Base-by-base conservation (phyloP, 495 filamentous ascomycete species). In the Hypoxylon fuscum region DNA sequence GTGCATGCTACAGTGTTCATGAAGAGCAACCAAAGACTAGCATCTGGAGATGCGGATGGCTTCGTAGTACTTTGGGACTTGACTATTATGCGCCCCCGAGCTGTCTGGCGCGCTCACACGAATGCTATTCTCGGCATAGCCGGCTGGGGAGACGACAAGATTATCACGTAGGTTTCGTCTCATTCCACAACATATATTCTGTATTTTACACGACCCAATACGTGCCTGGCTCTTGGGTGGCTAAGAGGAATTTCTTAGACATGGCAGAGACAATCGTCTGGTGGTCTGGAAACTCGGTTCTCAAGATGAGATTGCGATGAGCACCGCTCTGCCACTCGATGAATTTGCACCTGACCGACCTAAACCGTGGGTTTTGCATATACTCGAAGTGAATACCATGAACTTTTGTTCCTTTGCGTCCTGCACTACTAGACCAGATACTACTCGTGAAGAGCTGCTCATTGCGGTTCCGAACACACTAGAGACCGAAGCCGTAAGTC, bases 341-440 rank as follows among this genome's bases (percentile, higher is more conserved):
- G 78, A 80, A 77, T 70, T 68, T 15, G 54, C 64, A n/a, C 50
- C 77, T 62, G 70, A 75, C n/a, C 70, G 80, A 12, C 80, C 78
- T 18, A 83, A 90, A 69, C 95, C 95, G 12, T 96, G 92, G 92
- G 75, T 98, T 3, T 75, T 97, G 29, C 85, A 96, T 78, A 84
- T 90, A 27, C 73, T 98, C 4, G 78, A 89, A 23, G 91, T 98
- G 35, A 97, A 97, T 71, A 91, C 95, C 12, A 83, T 98, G 72
- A 98, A 97, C 73, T 98, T 98, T 70, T 98, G 95, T 64, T 86
- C 91, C 0, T 98, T 98, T 71, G 84, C 90, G 3, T 84, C 86
- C 55, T 89, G 85, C 60, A 62, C 69, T 22, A 68, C 63, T 3
- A 46, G 25, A 32, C 23, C 66, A 21, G 50, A 51, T 47, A 52